A percentile compares a stretch with the other conserved stretches of the same genome.
Evolutionary conservation across 768 basidiomycete genomes (phyloP).

Genomic region (Russula foetens): DNA sequence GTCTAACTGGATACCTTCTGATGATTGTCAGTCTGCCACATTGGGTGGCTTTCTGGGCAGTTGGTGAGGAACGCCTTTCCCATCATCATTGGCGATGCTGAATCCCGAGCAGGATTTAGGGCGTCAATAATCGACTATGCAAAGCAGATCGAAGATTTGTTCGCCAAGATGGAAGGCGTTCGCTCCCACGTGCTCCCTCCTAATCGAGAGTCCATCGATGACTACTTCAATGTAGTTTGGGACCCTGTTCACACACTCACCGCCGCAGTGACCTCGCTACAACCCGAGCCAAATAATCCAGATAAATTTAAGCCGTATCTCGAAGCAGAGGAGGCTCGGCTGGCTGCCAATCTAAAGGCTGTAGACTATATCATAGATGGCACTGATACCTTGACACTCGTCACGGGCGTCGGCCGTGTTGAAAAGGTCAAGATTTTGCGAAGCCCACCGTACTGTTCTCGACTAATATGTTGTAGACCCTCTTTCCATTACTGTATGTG

Average conservation of each 20-base stretch:
- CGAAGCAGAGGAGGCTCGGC: constrained; percentile 23
- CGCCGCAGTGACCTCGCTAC: background rate
- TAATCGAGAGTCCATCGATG: background rate
- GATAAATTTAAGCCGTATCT: constrained; percentile 20
- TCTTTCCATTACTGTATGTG: constrained; percentile 15
- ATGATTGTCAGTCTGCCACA: constrained; percentile 21
- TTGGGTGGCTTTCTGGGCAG: constrained; percentile 29
- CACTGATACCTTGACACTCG: constrained; percentile 22
- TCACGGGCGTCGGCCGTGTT: constrained; percentile 21
- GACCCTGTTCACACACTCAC: constrained; percentile 2
- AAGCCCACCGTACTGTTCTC: no score
- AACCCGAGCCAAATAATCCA: background rate
- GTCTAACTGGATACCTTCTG: background rate
- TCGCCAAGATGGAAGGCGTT: constrained; percentile 17
- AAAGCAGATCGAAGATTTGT: constrained; percentile 2
- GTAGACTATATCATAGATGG: constrained; percentile 26
- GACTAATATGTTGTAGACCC: background rate
- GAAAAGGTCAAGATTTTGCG: background rate
- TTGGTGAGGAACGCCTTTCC: background rate
- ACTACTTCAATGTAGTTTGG: background rate
- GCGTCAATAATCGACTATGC: constrained; percentile 14
- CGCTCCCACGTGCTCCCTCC: background rate
- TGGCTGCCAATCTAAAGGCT: constrained; percentile 21
- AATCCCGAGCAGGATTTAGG: background rate
- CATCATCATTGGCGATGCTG: background rate